Evolutionary conservation across 1,139 yeast species (phyloP).

Genomic region (Groenewaldozyma sp.): DNA sequence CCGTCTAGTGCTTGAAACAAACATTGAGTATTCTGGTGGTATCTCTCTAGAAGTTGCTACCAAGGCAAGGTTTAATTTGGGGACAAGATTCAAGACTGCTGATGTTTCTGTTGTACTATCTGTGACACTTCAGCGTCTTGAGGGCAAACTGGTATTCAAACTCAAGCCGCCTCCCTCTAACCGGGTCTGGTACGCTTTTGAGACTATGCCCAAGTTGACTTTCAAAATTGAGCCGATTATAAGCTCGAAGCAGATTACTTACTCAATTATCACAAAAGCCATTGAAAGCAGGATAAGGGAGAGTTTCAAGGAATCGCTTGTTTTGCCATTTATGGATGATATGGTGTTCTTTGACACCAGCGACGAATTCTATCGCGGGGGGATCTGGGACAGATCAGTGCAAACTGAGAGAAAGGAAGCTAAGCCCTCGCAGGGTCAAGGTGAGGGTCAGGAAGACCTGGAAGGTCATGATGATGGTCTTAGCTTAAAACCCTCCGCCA

Average conservation of each 20-base stretch:
- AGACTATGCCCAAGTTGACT: slow-evolving; percentile 64
- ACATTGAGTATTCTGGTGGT: slow-evolving; percentile 62
- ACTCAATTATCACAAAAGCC: slow-evolving; percentile 66
- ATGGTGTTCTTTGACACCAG: slow-evolving; percentile 57
- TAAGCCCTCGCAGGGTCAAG: too few relatives aligned
- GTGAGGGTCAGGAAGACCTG: slow-evolving; percentile 1
- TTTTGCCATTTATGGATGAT: slow-evolving; percentile 85
- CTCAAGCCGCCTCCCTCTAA: slow-evolving; percentile 87
- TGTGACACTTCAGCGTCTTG: slow-evolving; percentile 56
- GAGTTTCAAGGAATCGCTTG: slow-evolving; percentile 67
- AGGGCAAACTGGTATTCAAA: slow-evolving; percentile 62
- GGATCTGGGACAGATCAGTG: slow-evolving; percentile 60
- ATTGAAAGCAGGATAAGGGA: slow-evolving; percentile 75
- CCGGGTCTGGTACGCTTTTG: slow-evolving; percentile 85
- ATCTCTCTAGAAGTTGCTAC: slow-evolving; percentile 71
- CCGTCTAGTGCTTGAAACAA: slow-evolving; percentile 50
- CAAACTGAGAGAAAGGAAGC: too few relatives aligned
- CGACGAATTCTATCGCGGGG: slow-evolving; percentile 72
- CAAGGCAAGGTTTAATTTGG: slow-evolving; percentile 62
- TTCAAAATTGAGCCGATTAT: slow-evolving; percentile 80
- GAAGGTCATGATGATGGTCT: background rate
- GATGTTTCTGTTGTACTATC: slow-evolving; percentile 70
- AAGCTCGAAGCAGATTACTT: slow-evolving; percentile 71
- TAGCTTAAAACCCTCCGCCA: background rate
- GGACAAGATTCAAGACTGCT: slow-evolving; percentile 64